A percentile compares a stretch with the other conserved stretches of the same genome.
Evolutionary conservation across 2,329 filamentous ascomycete genomes (phyloP).

Genomic region (Aspergillus vadensis): DNA sequence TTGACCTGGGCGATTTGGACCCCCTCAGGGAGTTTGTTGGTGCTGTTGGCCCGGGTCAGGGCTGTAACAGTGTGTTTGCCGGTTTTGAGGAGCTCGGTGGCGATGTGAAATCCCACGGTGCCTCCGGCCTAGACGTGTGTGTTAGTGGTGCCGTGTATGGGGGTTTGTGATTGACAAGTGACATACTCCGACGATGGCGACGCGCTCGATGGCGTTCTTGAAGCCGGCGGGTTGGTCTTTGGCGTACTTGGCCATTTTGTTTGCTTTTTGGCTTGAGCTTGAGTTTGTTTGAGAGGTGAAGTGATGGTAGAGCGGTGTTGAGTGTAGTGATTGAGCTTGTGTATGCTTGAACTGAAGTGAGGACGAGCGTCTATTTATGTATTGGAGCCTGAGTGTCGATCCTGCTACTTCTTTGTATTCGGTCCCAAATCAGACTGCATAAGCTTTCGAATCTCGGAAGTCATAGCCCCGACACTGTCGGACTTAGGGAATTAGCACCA

Average conservation of each 20-base stretch:
- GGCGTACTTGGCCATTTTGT: slow-evolving; percentile 27
- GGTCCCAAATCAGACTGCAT: too few relatives aligned
- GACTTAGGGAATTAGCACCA: too few relatives aligned
- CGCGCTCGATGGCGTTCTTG: slow-evolving; percentile 38
- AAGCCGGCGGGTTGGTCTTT: slow-evolving; percentile 27
- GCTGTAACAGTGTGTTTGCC: slow-evolving; percentile 57
- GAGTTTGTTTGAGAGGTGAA: too few relatives aligned
- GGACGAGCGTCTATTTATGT: too few relatives aligned
- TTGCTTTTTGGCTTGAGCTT: neutral
- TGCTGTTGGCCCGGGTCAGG: slow-evolving; percentile 50
- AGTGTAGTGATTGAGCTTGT: neutral
- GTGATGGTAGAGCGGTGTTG: too few relatives aligned
- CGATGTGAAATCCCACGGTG: slow-evolving; percentile 33
- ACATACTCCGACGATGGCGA: slow-evolving; percentile 45
- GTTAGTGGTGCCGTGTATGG: slow-evolving; percentile 15
- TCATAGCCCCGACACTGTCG: too few relatives aligned
- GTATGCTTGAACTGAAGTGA: neutral
- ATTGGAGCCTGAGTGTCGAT: too few relatives aligned
- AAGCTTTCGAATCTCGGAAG: too few relatives aligned
- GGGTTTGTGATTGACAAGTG: neutral
- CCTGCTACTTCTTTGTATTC: too few relatives aligned
- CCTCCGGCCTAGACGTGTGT: slow-evolving; percentile 36
- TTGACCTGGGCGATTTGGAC: slow-evolving; percentile 49
- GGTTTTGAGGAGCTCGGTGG: slow-evolving; percentile 44
- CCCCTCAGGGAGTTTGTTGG: slow-evolving; percentile 47